Evolutionary conservation across 306 rosid species (phyloP).

Genomic region (Cajanus cajan): DNA sequence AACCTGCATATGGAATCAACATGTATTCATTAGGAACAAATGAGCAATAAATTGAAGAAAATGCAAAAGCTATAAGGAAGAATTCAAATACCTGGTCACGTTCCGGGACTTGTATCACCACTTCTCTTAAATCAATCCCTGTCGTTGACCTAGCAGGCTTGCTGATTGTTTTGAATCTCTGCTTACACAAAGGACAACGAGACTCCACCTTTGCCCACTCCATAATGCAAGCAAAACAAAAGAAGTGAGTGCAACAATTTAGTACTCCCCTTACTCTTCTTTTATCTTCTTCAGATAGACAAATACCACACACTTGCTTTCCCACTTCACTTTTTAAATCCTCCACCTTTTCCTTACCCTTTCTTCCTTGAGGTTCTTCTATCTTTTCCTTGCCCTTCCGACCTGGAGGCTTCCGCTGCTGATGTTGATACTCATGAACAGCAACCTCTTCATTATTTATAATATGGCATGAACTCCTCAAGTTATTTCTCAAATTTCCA

Average conservation of each 20-base stretch:
- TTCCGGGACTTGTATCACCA: constrained; percentile 70
- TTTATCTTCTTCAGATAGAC: constrained; percentile 91
- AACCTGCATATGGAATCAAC: constrained; percentile 58
- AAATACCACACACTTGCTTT: constrained; percentile 92
- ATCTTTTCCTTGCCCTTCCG: constrained; percentile 92
- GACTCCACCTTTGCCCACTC: constrained; percentile 99
- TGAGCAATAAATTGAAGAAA: constrained; percentile 16
- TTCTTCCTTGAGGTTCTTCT: constrained; percentile 58
- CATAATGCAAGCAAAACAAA: constrained; percentile 90
- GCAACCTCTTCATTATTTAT: constrained; percentile 40
- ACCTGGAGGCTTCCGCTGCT: constrained; percentile 52
- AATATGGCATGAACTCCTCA: constrained; percentile 50
- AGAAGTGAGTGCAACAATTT: constrained; percentile 88
- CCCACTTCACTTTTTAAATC: constrained; percentile 57
- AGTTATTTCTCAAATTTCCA: constrained; percentile 44
- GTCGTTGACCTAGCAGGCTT: constrained; percentile 67
- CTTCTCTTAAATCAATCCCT: constrained; percentile 69
- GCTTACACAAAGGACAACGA: constrained; percentile 98
- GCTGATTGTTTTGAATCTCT: constrained; percentile 82
- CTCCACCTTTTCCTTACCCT: constrained; percentile 82
- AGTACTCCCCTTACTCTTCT: constrained; percentile 87
- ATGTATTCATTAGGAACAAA: constrained; percentile 4
- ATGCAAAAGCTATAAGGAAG: constrained; percentile 17
- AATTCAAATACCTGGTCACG: constrained; percentile 87
- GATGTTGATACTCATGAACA: constrained; percentile 30